Evolutionary conservation across 139 green algal genomes (phyloP), one percentile per base, ranked within the genome.

Genomic region (Picochlorum sp.): DNA sequence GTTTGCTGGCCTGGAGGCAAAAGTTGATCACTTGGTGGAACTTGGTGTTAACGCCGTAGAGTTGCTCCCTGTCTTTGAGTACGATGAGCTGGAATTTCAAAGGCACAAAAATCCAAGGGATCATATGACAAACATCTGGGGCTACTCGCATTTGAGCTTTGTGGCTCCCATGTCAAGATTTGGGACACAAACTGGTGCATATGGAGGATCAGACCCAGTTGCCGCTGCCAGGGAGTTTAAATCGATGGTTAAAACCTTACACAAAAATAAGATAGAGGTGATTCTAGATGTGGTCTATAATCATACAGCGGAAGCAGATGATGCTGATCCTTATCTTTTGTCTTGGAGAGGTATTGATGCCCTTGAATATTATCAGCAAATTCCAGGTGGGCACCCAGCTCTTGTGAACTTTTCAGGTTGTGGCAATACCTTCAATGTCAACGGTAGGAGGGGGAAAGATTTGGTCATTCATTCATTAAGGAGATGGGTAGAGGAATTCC

Each of bases 281-380:
- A 83, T 96, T 36, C 58, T 96, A 44, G 89, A 96, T 51, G 88
- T 96, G 22, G 89, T 95, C 49, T 96, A 94, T 83, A 96, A 96
- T 70, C 89, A 96, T 80, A 96, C 89, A 0, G 81, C 63, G 0
- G 89, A 96, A 69, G 80, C 74, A 61, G 80, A 55, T 47, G 88
- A 96, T 68, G 67, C 83, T 37, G 78, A 88, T 57, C 80, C 84
- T 1, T 94, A 92, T 74, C 25, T 71, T 8, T 50, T 88, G 14
- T 81, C 65, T 26, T 86, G 81, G 64, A 65, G 84, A 22, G 88
- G 88, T 61, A 85, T 96, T 41, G 87, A 94, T 64, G 77, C 77
- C 53, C 52, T 40, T 5, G 74, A 72, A 1, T 94, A 93, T 76
- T 96, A 89, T 64, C 88, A 90, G 80, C 64, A 77, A 14, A 78